Evolutionary conservation across 345 rosid genomes (phyloP), one percentile per base, ranked within the genome.

Genomic region (Gossypium bickii): DNA sequence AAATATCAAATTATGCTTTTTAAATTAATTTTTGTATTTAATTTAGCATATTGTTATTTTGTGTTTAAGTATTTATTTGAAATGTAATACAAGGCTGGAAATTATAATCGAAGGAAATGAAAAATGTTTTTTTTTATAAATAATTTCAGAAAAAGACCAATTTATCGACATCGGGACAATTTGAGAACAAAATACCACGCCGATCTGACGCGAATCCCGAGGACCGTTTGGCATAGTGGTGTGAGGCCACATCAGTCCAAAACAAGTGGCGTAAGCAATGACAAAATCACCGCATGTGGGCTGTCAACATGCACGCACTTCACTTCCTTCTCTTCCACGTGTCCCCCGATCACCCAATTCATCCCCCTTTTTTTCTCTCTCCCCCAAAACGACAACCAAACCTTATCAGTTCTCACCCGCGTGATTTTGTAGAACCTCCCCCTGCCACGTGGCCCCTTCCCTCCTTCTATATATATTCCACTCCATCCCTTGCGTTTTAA

Each of bases 221-320:
- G 64, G 79, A 16, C 4, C 2, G 7, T 48, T 47, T 58, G 41
- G 41, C 41, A 5, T 34, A 34, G 7, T 34, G 7, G 41, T 34
- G 41, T 55, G 24, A 5, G 58, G 20, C 22, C 11, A 55, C 24
- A 6, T 7, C 18, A 20, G 22, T 55, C 24, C 58, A 55, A 55
- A 55, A 55, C 20, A 70, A 55, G 67, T 79, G 84, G 55, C 88
- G 97, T 84, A 94, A 87, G 98, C 97, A 81, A 72, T 94, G 97
- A 94, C 97, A 83, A 85, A 90, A 90, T 82, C 85, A 63, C 27
- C 16, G 27, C 67, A 64, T 67, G 82, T 79, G 86, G 80, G 78
- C 80, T 60, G 27, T 77, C 72, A 73, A 61, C 87, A 81, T 84
- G 85, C 90, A 74, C 81, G 80, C 83, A n/a, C 70, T 29, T 29